Conservation (phyloP, 2,329 filamentous ascomycete species). For the Stemphylium beticola region DNA sequence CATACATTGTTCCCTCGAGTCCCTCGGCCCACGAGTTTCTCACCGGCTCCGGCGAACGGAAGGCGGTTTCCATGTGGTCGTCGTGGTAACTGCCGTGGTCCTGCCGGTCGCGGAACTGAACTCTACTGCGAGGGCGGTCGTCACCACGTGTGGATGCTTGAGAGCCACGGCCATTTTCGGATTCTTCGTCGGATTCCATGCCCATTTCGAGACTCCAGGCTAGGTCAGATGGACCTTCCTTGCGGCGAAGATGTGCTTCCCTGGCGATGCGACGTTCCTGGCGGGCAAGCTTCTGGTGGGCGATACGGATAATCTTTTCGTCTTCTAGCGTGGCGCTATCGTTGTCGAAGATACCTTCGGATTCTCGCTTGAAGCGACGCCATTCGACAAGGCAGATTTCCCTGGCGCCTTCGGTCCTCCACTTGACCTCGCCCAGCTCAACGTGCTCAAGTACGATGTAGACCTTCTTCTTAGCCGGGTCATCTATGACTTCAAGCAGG, state of each 20-base stretch:
- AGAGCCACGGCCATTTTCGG: conserved; percentile 35
- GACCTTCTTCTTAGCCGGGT: conserved; percentile 94
- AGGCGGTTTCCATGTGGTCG: conserved; percentile 45
- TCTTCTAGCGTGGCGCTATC: conserved; percentile 53
- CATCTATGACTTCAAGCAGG: conserved; percentile 95
- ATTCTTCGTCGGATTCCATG: conserved; percentile 63
- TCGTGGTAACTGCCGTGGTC: conserved; percentile 25
- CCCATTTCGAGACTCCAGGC: conserved; percentile 88
- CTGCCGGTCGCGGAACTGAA: conserved; percentile 29
- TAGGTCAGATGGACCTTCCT: conserved; percentile 58
- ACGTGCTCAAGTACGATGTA: conserved; percentile 98
- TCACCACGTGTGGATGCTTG: conserved; percentile 30
- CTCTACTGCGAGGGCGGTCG: conserved; percentile 26
- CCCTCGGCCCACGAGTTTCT: conserved; percentile 51
- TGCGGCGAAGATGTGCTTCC: conserved; percentile 45
- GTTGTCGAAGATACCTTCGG: conserved; percentile 55
- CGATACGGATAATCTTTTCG: conserved; percentile 48
- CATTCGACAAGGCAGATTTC: conserved; percentile 86
- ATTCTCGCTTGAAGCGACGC: conserved; percentile 76
- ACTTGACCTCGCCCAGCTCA: conserved; percentile 90
- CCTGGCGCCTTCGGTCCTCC: conserved; percentile 86
- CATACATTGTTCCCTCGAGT: conserved; percentile 80
- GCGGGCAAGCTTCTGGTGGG: conserved; percentile 51
- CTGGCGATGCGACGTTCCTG: conserved; percentile 49
- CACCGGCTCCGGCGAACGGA: conserved; percentile 34